These are phyloP conservation scores for Epichloe coenophiala DNA, from an alignment of 2,329 filamentous ascomycete species.

Conservation along the genomic window DNA sequence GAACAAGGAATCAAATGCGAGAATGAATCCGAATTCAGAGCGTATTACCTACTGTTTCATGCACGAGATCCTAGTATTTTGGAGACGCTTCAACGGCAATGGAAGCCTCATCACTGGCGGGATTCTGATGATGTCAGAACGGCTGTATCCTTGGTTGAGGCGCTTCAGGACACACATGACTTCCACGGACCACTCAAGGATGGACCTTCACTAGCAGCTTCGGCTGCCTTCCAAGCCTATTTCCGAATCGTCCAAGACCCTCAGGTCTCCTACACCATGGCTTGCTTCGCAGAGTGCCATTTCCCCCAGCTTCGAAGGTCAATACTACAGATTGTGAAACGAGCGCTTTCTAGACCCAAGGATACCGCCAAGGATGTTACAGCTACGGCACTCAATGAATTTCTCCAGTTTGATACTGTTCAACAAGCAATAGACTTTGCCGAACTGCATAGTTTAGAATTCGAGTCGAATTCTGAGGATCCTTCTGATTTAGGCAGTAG, in stretches of 20 bases:
- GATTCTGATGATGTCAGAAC: conserved; percentile 46
- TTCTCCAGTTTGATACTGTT: conserved; percentile 54
- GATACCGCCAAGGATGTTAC: conserved; percentile 48
- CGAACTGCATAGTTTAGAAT: conserved; percentile 41
- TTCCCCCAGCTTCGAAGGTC: conserved; percentile 47
- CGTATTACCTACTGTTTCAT: conserved; percentile 51
- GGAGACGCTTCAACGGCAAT: conserved; percentile 39
- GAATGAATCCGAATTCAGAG: conserved; percentile 53
- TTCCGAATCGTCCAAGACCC: conserved; percentile 46
- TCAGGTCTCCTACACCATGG: conserved; percentile 53
- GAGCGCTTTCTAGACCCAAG: conserved; percentile 41
- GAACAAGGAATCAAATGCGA: conserved; percentile 42
- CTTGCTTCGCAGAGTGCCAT: conserved; percentile 55
- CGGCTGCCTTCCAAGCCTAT: conserved; percentile 38
- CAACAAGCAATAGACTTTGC: conserved; percentile 53
- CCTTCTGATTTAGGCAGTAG: conserved; percentile 22
- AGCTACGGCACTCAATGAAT: conserved; percentile 38
- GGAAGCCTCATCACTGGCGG: conserved; percentile 41
- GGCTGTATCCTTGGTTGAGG: conserved; percentile 45
- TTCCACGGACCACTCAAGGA: conserved; percentile 44
- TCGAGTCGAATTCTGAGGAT: conserved; percentile 24
- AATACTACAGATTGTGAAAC: conserved; percentile 41
- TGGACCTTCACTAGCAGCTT: conserved; percentile 32
- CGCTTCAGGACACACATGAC: conserved; percentile 43
- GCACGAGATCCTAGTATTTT: conserved; percentile 43